Conservation (phyloP, 2,329 filamentous ascomycete species). For the Calonectria fujianensis region DNA sequence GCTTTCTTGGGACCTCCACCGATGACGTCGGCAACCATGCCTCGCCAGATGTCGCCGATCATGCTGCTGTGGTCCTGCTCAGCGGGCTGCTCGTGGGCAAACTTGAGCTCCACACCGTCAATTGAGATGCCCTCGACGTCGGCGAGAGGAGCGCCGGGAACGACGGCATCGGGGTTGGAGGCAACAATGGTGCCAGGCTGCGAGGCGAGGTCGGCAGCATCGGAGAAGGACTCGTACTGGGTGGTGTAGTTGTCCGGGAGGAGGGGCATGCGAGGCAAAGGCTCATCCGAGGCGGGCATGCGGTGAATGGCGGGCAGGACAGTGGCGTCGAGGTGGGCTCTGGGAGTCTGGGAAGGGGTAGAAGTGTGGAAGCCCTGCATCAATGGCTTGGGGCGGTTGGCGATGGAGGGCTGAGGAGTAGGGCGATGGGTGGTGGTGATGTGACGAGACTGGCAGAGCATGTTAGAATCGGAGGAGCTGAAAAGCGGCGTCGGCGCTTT, state of each 20-base stretch:
- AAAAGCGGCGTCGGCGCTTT: neutral
- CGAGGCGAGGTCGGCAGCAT: slow-evolving; percentile 61
- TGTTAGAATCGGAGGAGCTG: slow-evolving; percentile 36
- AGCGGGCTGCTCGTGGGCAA: slow-evolving; percentile 64
- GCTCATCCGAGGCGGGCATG: slow-evolving; percentile 57
- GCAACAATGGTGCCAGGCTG: slow-evolving; percentile 74
- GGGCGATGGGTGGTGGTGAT: slow-evolving; percentile 70
- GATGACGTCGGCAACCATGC: slow-evolving; percentile 71
- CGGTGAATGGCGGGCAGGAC: slow-evolving; percentile 69
- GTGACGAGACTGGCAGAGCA: slow-evolving; percentile 60
- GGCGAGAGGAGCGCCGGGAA: slow-evolving; percentile 70
- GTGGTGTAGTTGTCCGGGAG: slow-evolving; percentile 75
- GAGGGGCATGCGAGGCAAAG: slow-evolving; percentile 73
- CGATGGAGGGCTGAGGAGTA: slow-evolving; percentile 65
- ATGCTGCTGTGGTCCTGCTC: slow-evolving; percentile 64
- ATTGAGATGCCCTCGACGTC: slow-evolving; percentile 76
- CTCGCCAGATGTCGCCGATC: slow-evolving; percentile 73
- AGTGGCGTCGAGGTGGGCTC: slow-evolving; percentile 70
- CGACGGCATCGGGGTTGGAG: slow-evolving; percentile 71
- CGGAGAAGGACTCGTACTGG: slow-evolving; percentile 65
- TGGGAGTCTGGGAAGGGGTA: slow-evolving; percentile 62
- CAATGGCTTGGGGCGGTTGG: slow-evolving; percentile 70
- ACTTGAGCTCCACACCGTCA: slow-evolving; percentile 74
- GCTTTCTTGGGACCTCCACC: slow-evolving; percentile 41
- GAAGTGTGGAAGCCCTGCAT: slow-evolving; percentile 79